Evolutionary conservation across 2,329 filamentous ascomycete species (phyloP), one percentile per base, ranked within the genome.

Genomic region (Coniella lustricola): DNA sequence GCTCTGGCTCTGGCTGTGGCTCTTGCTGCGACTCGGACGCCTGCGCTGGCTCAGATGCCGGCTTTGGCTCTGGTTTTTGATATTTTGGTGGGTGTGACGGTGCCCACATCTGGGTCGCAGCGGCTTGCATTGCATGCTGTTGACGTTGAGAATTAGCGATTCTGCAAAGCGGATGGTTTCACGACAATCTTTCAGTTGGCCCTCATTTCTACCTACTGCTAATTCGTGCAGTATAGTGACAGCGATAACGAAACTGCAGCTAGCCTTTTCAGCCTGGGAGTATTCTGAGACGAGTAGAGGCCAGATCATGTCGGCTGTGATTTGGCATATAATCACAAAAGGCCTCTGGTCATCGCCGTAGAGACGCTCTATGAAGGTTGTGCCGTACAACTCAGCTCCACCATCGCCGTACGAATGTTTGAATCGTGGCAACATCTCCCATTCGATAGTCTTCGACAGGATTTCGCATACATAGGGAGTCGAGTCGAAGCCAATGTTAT

Each of bases 241-340:
- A 4, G 51, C 45, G n/a, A 53, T 14, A 12, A 22, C 21, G 4
- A 46, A 51, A 16, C 37, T 44, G 14, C 25, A 40, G 20, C 38
- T 42, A 18, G 51, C 51, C 22, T 53, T 53, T 42, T 53, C 51
- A 2, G 48, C 51, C 3, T 18, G 4, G 3, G 51, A 48, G 14
- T 53, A 53, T 7, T 51, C 45, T 7, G 42, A 31, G 18, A 51
- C 46, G 13, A 53, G 49, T 10, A 53, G 37, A 25, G 45, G 51
- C 48, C 45, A 51, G 4, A 53, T 16, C 2, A 25, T 31, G 29
- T 53, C 45, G n/a, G 21, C 48, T 14, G 33, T 13, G 13, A 53
- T 17, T 7, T 22, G 9, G 33, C 49, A 40, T 2, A 8, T 33
- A 10, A 51, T 51, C 5, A 3, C 14, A 13, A 51, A 51, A 10